Percentiles rank a stretch among this genome's conserved stretches.
Evolutionary conservation across 225 moss, liverwort and hornwort genomes (phyloP).

Genomic region (Sphagnum tenellum): DNA sequence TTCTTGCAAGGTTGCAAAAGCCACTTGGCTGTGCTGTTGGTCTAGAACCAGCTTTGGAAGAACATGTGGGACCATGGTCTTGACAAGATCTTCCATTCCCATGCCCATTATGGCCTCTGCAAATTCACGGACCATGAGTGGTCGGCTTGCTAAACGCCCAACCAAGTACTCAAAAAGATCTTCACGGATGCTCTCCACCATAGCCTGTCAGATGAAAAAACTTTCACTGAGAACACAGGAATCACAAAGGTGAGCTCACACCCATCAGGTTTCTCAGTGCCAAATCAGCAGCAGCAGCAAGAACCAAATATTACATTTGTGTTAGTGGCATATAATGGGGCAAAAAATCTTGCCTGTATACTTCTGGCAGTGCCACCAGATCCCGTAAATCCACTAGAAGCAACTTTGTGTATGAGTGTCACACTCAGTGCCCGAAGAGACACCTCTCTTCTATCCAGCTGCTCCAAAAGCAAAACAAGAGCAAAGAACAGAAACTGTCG

Average conservation of each 20-base stretch:
- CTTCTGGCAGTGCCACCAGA: slow-evolving; percentile 15
- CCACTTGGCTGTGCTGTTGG: slow-evolving; percentile 68
- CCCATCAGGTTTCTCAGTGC: neutral
- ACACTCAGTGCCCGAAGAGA: slow-evolving; percentile 71
- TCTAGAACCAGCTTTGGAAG: slow-evolving; percentile 94
- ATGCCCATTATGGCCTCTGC: slow-evolving; percentile 72
- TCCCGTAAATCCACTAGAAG: slow-evolving; percentile 38
- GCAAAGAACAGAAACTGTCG: slow-evolving; percentile 78
- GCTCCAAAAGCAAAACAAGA: slow-evolving; percentile 78
- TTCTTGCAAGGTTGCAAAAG: slow-evolving; percentile 72
- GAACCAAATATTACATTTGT: neutral
- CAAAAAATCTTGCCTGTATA: too few species aligned
- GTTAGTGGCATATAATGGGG: too few species aligned
- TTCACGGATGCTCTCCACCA: slow-evolving; percentile 71
- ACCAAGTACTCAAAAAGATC: slow-evolving; percentile 93
- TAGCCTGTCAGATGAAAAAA: slow-evolving; percentile 23
- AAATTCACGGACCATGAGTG: slow-evolving; percentile 82
- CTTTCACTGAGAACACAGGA: neutral
- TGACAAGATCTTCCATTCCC: slow-evolving; percentile 58
- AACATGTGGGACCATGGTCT: slow-evolving; percentile 79
- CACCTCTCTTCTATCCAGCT: slow-evolving; percentile 67
- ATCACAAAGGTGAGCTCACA: neutral
- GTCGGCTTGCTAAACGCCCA: slow-evolving; percentile 72
- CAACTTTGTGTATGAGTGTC: slow-evolving; percentile 69
- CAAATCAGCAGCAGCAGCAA: neutral